Evolutionary conservation across 164 flowering plant genomes (phyloP), one percentile per base, ranked within the genome.

Genomic region (Vitis amurensis): DNA sequence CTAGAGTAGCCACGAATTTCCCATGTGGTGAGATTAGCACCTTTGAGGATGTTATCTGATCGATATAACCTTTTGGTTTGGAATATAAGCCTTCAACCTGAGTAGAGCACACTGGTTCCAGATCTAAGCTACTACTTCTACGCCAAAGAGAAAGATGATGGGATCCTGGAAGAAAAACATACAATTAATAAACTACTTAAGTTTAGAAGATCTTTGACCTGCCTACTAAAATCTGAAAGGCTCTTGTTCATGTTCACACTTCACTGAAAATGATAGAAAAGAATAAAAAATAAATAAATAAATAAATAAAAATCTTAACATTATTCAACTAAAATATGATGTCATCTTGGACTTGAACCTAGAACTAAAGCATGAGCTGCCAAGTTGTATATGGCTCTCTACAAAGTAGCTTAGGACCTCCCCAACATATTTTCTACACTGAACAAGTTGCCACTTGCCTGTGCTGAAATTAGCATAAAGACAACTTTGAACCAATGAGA

Each of bases 71-170:
- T 72, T 86, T 85, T 61, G 81, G 76, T 68, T 73, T 72, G 50
- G 67, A 67, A 86, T 82, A 89, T 66, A 77, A 50, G 23, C 97
- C 97, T 71, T 92, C 88, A 81, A 84, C 79, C 65, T 85, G 82
- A 73, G 73, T 73, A 73, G 72, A 78, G 68, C 65, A 79, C 67
- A 88, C 51, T 48, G 63, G 84, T 50, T 90, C 89, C 67, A 88
- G 66, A 67, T 76, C 76, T 55, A 70, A 79, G 66, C 71, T 75
- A 37, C 72, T 53, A 60, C 77, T 68, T 69, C 72, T 79, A 66
- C 77, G 91, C 95, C 97, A 92, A 55, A 96, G 60, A 79, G 94
- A 88, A 74, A 95, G 80, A 64, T 37, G 61, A 74, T 76, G 87
- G 13, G 78, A 78, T 65, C 91, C 98, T 93, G 92, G 67, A 67